Percentiles rank a stretch among this genome's conserved stretches.
phyloP scores from a whole-genome alignment of 1,284 basidiomycete species.

The Agaricales sp. region DNA sequence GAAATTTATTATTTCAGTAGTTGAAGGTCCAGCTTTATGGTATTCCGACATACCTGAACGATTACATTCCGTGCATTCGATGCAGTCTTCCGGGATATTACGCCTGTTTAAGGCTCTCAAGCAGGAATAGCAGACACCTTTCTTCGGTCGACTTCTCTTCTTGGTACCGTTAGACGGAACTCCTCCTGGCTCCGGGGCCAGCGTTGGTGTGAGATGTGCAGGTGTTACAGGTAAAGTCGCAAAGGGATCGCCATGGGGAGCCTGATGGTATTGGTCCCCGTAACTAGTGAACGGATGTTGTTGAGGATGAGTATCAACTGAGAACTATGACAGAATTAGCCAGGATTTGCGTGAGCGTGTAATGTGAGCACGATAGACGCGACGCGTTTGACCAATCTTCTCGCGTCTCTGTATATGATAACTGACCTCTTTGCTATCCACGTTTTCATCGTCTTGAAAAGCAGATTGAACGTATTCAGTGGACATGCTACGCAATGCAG shows the following conservation, averaged over 20 bases:
- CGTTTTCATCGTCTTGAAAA: background rate
- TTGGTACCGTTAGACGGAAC: slow-evolving; percentile 20
- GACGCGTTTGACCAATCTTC: background rate
- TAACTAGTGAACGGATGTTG: slow-evolving; percentile 24
- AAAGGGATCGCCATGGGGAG: slow-evolving; percentile 73
- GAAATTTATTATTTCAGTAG: slow-evolving; percentile 5
- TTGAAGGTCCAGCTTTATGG: slow-evolving; percentile 6
- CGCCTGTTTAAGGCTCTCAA: no score
- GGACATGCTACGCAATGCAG: slow-evolving; percentile 1
- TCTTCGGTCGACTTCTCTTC: background rate
- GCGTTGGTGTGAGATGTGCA: slow-evolving; percentile 32
- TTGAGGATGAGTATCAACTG: slow-evolving; percentile 12
- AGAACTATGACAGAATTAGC: slow-evolving; percentile 13
- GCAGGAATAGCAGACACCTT: background rate
- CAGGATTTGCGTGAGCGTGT: slow-evolving; percentile 14
- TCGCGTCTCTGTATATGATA: slow-evolving; percentile 4
- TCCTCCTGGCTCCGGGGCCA: slow-evolving; percentile 19
- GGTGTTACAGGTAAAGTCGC: slow-evolving; percentile 45
- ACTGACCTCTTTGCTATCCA: background rate
- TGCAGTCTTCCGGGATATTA: no score
- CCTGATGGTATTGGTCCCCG: slow-evolving; percentile 46
- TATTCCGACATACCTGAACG: slow-evolving; percentile 19
- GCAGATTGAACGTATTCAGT: background rate
- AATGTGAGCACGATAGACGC: background rate
- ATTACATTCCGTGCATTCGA: background rate